Evolutionary conservation across 2,329 filamentous ascomycete species (phyloP).

Genomic region (Pseudocercospora pini-densiflorae): DNA sequence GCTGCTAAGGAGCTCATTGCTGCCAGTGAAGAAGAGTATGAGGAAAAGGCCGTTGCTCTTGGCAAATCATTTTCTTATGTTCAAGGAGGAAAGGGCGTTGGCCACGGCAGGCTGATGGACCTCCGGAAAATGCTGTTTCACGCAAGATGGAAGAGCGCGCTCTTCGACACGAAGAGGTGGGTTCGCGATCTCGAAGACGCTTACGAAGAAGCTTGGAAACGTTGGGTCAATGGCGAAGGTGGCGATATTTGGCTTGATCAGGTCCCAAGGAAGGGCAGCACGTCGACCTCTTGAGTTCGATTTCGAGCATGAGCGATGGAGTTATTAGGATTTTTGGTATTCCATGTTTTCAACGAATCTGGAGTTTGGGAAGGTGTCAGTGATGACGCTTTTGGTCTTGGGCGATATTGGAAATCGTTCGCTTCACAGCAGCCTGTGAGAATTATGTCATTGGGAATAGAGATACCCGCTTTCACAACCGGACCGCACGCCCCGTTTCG

Average conservation of each 20-base stretch:
- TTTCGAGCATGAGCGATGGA: constrained; percentile 15
- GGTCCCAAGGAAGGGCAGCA: constrained; percentile 22
- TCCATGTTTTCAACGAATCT: background rate
- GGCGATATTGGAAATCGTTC: constrained; percentile 2
- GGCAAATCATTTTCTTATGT: constrained; percentile 67
- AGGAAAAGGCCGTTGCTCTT: constrained; percentile 73
- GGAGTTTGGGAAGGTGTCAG: constrained; percentile 3
- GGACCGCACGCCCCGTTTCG: background rate
- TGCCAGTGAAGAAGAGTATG: constrained; percentile 78
- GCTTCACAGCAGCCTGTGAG: constrained; percentile 1
- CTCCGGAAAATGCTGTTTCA: constrained; percentile 82
- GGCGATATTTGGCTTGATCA: constrained; percentile 83
- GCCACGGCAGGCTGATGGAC: constrained; percentile 71
- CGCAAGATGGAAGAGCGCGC: constrained; percentile 79
- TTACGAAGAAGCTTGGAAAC: constrained; percentile 85
- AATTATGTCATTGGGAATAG: background rate
- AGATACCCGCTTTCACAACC: background rate
- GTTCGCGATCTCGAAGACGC: constrained; percentile 85
- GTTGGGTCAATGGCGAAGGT: constrained; percentile 84
- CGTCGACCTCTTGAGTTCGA: background rate
- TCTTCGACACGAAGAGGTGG: constrained; percentile 93
- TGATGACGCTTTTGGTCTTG: background rate
- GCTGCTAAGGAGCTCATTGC: constrained; percentile 80
- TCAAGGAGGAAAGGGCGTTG: constrained; percentile 36
- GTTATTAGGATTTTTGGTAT: constrained; percentile 5